Percentiles rank a stretch among this genome's conserved stretches.
phyloP scores from a whole-genome alignment of 129 eudicot species.

The Helianthus tuberosus region DNA sequence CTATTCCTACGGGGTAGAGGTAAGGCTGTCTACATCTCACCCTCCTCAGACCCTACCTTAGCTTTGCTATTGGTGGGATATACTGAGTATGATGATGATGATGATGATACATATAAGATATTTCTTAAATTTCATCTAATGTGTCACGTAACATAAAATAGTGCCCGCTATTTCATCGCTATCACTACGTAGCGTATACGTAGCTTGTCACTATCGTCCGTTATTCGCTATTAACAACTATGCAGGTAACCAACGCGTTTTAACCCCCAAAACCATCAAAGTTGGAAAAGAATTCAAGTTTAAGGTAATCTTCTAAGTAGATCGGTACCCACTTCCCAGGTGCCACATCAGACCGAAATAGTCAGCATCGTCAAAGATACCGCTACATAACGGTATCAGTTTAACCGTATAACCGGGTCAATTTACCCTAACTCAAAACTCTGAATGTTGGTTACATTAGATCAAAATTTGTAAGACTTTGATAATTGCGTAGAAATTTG shows the following conservation, averaged over 20 bases:
- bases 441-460: slow-evolving; percentile 1
- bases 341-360: neutral
- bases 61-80: no score
- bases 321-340: neutral
- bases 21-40: no score
- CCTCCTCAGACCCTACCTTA: no score
- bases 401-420: neutral
- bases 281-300: neutral
- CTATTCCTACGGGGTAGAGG: no score
- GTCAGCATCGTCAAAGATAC: neutral
- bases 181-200: no score
- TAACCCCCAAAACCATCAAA: neutral
- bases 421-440: neutral
- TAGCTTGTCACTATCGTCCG: no score
- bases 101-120: no score
- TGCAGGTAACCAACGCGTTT: neutral
- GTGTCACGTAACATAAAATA: no score
- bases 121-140: no score
- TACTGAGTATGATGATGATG: no score
- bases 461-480: neutral
- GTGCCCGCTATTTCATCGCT: no score
- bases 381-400: neutral
- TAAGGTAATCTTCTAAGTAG: neutral
- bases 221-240: no score
- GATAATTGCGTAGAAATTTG: neutral